Percentiles rank a stretch among this genome's conserved stretches.
Evolutionary conservation across 1,284 basidiomycete species (phyloP).

Genomic region (Puccinia coronata): DNA sequence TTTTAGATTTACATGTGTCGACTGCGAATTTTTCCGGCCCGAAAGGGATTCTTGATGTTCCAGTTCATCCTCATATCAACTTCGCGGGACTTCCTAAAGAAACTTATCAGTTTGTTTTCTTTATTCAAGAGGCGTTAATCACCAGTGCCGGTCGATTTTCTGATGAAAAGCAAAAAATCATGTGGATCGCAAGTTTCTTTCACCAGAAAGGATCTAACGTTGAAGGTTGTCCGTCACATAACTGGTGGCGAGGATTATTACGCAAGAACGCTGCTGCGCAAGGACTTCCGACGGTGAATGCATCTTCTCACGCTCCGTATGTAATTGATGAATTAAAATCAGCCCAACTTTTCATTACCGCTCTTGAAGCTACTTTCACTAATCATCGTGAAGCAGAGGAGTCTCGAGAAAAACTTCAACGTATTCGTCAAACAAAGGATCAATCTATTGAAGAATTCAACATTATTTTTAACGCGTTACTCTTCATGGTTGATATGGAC

Average conservation of each 20-base stretch:
- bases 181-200: background rate
- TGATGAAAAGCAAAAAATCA: background rate
- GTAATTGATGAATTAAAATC: background rate
- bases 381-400: background rate
- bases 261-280: too few species aligned
- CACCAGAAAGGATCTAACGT: background rate
- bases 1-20: too few species aligned
- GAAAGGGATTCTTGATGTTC: too few species aligned
- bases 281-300: background rate
- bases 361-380: background rate
- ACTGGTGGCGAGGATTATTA: too few species aligned
- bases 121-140: too few species aligned
- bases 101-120: too few species aligned
- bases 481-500: background rate
- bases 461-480: background rate
- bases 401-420: background rate
- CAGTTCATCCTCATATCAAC: too few species aligned
- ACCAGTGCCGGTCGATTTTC: background rate
- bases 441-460: conserved; percentile 10
- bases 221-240: background rate
- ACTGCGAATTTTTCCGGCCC: too few species aligned
- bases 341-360: background rate
- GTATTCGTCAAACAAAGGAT: background rate
- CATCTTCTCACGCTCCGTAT: background rate
- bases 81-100: too few species aligned